phyloP scores from a whole-genome alignment of 805 yeast species.

The Nematodospora valgi region DNA sequence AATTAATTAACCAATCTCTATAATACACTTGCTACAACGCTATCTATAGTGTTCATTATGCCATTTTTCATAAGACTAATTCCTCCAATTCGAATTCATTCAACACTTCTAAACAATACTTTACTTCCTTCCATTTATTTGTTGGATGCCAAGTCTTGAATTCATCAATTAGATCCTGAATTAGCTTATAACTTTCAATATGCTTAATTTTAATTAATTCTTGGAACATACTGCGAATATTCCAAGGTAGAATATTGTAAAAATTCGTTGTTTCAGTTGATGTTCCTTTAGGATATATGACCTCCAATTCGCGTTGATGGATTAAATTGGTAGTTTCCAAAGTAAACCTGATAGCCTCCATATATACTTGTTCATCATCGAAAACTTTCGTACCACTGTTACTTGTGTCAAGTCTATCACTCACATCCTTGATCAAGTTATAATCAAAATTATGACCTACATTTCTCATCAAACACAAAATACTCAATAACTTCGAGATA shows the following conservation, averaged over 20 bases:
- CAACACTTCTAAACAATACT: slow-evolving; percentile 31
- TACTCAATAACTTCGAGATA: slow-evolving; percentile 22
- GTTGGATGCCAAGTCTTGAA: slow-evolving; percentile 29
- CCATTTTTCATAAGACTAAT: slow-evolving; percentile 50
- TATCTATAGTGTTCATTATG: no score
- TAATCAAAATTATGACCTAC: slow-evolving; percentile 32
- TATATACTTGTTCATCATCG: slow-evolving; percentile 22
- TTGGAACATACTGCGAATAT: slow-evolving; percentile 32
- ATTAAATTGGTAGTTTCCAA: slow-evolving; percentile 35
- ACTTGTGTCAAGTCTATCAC: slow-evolving; percentile 23
- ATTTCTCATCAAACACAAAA: slow-evolving; percentile 30
- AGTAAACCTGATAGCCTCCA: slow-evolving; percentile 26
- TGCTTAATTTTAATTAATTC: slow-evolving; percentile 31
- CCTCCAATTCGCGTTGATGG: slow-evolving; percentile 14
- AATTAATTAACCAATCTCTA: background rate
- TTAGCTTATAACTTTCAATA: slow-evolving; percentile 20
- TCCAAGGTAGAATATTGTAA: slow-evolving; percentile 32
- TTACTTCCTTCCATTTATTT: slow-evolving; percentile 30
- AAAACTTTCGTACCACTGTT: slow-evolving; percentile 19
- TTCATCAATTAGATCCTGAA: slow-evolving; percentile 21
- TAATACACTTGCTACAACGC: no score
- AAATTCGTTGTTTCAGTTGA: background rate
- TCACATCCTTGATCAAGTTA: slow-evolving; percentile 25
- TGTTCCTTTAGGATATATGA: background rate
- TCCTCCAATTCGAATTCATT: slow-evolving; percentile 29